A percentile compares a stretch with the other conserved stretches of the same genome.
These are phyloP conservation scores for Annona cherimola DNA, from an alignment of 164 flowering plant species.

Conservation along the genomic window DNA sequence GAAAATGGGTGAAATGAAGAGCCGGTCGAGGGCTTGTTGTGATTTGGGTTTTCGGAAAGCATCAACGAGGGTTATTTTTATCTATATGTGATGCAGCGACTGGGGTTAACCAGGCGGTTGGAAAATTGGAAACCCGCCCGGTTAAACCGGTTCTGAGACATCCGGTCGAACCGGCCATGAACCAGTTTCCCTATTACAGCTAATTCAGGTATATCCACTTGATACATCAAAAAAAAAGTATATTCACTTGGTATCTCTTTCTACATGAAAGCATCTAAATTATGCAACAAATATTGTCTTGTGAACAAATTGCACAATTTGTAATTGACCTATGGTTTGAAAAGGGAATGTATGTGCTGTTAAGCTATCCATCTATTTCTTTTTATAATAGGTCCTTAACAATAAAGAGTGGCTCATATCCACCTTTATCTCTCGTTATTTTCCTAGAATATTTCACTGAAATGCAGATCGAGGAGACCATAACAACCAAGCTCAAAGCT, in stretches of 20 bases:
- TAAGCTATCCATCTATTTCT: not conserved
- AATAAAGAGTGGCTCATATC: slow-evolving; percentile 55
- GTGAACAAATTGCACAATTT: not conserved
- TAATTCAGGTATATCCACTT: too few relatives aligned
- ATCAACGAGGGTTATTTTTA: too few relatives aligned
- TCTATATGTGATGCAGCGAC: too few relatives aligned
- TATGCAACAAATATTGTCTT: not conserved
- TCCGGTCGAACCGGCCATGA: too few relatives aligned
- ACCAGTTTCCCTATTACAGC: not conserved
- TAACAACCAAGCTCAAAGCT: slow-evolving; percentile 41
- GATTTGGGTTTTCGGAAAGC: too few relatives aligned
- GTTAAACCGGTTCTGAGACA: too few relatives aligned
- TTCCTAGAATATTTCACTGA: slow-evolving; percentile 29
- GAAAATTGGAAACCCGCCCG: too few relatives aligned
- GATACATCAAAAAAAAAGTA: too few relatives aligned
- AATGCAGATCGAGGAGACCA: slow-evolving; percentile 48
- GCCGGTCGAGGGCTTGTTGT: too few relatives aligned
- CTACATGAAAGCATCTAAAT: not conserved
- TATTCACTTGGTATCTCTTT: not conserved
- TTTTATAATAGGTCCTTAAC: slow-evolving; percentile 41
- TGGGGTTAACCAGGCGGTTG: too few relatives aligned
- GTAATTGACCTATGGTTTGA: not conserved
- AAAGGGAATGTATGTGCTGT: not conserved
- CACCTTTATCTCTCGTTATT: slow-evolving; percentile 10
- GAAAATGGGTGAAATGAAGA: too few relatives aligned